A percentile compares a stretch with the other conserved stretches of the same genome.
These are phyloP conservation scores for Atalantia buxifolia DNA, from an alignment of 345 rosid genomes.

Conservation along the genomic window DNA sequence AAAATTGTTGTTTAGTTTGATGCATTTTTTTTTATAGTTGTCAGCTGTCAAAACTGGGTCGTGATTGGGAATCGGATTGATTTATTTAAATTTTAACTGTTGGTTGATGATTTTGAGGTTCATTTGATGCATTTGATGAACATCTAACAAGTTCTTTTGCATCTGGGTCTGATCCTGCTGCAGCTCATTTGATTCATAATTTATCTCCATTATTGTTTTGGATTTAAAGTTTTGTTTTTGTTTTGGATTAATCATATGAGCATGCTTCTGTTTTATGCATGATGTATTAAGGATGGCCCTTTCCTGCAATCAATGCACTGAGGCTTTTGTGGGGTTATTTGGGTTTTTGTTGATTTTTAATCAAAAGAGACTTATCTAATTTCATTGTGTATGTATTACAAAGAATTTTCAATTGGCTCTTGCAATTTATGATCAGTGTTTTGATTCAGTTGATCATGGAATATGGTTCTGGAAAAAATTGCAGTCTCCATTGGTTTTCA, in stretches of 20 bases:
- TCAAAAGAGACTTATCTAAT: neutral
- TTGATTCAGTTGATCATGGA: conserved; percentile 1
- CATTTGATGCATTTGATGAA: conserved; percentile 12
- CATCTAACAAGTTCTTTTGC: neutral
- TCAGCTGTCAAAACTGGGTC: conserved; percentile 1
- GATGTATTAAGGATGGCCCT: neutral
- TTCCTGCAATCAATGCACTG: neutral
- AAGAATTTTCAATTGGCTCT: neutral
- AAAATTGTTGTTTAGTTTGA: neutral
- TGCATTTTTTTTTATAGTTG: neutral
- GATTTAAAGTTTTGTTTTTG: neutral
- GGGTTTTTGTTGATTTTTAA: neutral
- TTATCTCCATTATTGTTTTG: neutral
- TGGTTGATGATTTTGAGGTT: conserved; percentile 10
- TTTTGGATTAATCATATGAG: neutral
- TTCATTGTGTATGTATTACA: conserved; percentile 1
- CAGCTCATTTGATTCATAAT: neutral
- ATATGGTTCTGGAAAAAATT: neutral
- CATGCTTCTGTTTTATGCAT: neutral
- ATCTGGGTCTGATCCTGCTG: conserved; percentile 11
- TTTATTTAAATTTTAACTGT: neutral
- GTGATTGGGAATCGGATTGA: neutral
- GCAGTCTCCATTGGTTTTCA: neutral
- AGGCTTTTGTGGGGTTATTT: neutral
- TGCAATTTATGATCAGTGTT: neutral